phyloP scores from a whole-genome alignment of 1,284 basidiomycete species.

The Farysia itapuensis region DNA sequence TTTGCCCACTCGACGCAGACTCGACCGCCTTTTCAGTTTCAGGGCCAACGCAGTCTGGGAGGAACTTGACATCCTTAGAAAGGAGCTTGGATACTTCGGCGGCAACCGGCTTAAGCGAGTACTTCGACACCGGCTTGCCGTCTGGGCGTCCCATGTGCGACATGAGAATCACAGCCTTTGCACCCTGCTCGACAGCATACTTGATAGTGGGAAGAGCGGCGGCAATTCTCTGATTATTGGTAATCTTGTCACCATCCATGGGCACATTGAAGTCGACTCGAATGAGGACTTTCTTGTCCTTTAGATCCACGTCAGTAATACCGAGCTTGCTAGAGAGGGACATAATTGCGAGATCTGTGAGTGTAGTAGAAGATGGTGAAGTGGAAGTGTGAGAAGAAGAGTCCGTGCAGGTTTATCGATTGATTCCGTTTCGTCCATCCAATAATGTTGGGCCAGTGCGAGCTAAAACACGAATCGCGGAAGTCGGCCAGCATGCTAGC shows the following conservation, averaged over 20 bases:
- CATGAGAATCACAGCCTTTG: conserved; percentile 86
- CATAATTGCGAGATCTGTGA: conserved; percentile 71
- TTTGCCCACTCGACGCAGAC: conserved; percentile 71
- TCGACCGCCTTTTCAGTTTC: conserved; percentile 77
- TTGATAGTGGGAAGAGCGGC: conserved; percentile 94
- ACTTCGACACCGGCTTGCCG: conserved; percentile 84
- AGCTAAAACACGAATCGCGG: no score
- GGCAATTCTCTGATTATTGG: conserved; percentile 91
- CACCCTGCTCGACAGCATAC: conserved; percentile 86
- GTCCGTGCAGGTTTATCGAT: no score
- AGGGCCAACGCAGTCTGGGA: conserved; percentile 81
- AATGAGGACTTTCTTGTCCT: conserved; percentile 75
- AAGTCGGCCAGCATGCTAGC: no score
- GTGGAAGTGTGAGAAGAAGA: no score
- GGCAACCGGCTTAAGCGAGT: conserved; percentile 84
- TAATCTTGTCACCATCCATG: conserved; percentile 79
- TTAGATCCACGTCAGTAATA: conserved; percentile 88
- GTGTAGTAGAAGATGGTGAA: no score
- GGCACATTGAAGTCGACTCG: conserved; percentile 96
- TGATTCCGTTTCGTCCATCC: no score
- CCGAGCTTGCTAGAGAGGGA: conserved; percentile 79
- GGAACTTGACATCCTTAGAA: conserved; percentile 69
- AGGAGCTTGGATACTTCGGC: conserved; percentile 61
- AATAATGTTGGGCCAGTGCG: no score
- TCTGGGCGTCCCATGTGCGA: conserved; percentile 97